Conservation (phyloP, 2,329 filamentous ascomycete species). For the Claviceps sp. region DNA sequence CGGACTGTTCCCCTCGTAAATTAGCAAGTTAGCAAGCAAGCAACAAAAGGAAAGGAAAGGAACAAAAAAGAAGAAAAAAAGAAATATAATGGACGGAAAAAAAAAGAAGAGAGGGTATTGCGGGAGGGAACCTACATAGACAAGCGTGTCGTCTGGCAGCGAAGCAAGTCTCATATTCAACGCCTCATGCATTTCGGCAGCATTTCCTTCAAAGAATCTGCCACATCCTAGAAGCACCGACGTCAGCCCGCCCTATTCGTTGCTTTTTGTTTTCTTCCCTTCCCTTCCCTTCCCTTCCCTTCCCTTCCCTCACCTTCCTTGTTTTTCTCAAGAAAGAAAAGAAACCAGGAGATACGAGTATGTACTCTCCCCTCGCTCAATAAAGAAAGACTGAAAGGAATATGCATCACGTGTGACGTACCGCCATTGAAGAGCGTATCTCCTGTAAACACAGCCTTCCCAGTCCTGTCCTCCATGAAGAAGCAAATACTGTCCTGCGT, state of each 20-base stretch:
- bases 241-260: neutral
- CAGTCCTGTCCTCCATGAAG: constrained; percentile 66
- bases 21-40: neutral
- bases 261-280: no score
- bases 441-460: constrained; percentile 79
- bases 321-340: neutral
- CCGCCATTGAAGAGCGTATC: constrained; percentile 93
- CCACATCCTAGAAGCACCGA: constrained; percentile 55
- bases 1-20: constrained; percentile 42
- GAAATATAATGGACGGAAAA: no score
- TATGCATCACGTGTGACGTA: constrained; percentile 19
- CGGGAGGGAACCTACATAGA: constrained; percentile 51
- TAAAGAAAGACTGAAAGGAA: neutral
- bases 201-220: constrained; percentile 85
- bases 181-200: constrained; percentile 83
- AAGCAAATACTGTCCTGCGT: constrained; percentile 98
- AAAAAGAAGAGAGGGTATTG: neutral
- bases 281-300: no score
- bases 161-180: constrained; percentile 72
- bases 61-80: neutral
- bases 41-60: neutral
- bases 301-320: no score
- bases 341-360: no score
- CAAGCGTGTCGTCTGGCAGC: constrained; percentile 79
- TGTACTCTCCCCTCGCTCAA: no score